A percentile compares a stretch with the other conserved stretches of the same genome.
Conservation (phyloP, 371 early-diverging fungal genomes). For the Smittium culicis region DNA sequence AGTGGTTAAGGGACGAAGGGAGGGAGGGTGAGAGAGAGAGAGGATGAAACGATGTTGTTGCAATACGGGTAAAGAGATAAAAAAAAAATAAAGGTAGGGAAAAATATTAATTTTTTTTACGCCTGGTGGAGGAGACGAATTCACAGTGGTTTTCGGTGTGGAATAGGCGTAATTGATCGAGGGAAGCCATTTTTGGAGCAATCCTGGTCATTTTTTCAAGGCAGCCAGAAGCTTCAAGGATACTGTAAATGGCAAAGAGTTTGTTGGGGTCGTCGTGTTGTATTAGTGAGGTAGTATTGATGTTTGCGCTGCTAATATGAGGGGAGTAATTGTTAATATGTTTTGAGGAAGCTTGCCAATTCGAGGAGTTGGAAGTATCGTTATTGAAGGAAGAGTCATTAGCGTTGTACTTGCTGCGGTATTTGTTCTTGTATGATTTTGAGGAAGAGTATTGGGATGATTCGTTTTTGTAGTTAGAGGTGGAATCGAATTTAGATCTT, state of each 20-base stretch:
- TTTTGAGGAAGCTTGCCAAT: neutral
- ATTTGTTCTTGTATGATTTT: neutral
- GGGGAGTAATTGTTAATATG: neutral
- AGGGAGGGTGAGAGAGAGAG: neutral
- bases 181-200: conserved; percentile 35
- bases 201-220: conserved; percentile 39
- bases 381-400: neutral
- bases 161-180: conserved; percentile 40
- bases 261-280: conserved; percentile 56
- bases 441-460: neutral
- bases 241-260: conserved; percentile 46
- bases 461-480: neutral
- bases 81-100: too few relatives aligned
- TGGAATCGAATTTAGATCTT: neutral
- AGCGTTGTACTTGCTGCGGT: neutral
- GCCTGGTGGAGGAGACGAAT: conserved; percentile 26
- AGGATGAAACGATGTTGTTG: too few relatives aligned
- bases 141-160: conserved; percentile 40
- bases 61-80: too few relatives aligned
- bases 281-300: too few relatives aligned
- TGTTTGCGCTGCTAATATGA: neutral
- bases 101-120: too few relatives aligned
- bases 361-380: neutral
- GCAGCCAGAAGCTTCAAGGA: conserved; percentile 35
- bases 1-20: neutral